Percentiles rank a stretch among this genome's conserved stretches.
These are phyloP conservation scores for Thalassiosira livingstoniorum DNA, from an alignment of 352 stramenopile species.

Conservation along the genomic window DNA sequence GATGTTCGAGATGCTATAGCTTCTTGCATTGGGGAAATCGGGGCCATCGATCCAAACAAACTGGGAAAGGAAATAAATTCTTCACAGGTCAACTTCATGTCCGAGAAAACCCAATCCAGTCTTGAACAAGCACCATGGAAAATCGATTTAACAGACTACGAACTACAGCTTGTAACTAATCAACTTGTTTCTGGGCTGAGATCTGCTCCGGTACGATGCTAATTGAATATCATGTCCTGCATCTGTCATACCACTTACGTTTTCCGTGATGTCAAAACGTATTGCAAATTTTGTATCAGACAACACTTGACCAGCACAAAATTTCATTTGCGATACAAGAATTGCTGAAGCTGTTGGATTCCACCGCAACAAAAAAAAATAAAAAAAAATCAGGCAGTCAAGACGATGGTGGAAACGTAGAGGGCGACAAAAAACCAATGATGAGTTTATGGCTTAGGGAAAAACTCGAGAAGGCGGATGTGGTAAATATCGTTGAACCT, in stretches of 20 bases:
- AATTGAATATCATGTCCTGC: no score
- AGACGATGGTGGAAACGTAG: not conserved
- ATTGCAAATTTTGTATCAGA: no score
- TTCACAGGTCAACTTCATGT: conserved; percentile 58
- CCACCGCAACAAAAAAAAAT: conserved; percentile 44
- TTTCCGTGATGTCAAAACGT: no score
- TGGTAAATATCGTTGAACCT: conserved; percentile 79
- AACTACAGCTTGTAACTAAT: conserved; percentile 78
- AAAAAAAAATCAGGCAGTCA: conserved; percentile 17
- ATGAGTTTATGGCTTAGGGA: conserved; percentile 78
- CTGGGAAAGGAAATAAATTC: conserved; percentile 70
- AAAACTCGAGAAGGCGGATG: conserved; percentile 74
- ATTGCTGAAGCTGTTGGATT: conserved; percentile 76
- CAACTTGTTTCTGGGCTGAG: conserved; percentile 82
- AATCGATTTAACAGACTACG: conserved; percentile 64
- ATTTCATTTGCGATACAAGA: conserved; percentile 87
- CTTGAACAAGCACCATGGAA: conserved; percentile 83
- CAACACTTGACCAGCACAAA: conserved; percentile 83
- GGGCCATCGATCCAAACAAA: conserved; percentile 78
- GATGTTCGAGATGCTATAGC: conserved; percentile 72
- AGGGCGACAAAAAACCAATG: conserved; percentile 8
- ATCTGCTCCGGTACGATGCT: no score
- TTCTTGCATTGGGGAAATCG: conserved; percentile 84
- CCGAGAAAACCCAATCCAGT: conserved; percentile 46
- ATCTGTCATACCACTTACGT: no score